Base-by-base conservation (phyloP, 345 rosid genomes). In the Salix viminalis region DNA sequence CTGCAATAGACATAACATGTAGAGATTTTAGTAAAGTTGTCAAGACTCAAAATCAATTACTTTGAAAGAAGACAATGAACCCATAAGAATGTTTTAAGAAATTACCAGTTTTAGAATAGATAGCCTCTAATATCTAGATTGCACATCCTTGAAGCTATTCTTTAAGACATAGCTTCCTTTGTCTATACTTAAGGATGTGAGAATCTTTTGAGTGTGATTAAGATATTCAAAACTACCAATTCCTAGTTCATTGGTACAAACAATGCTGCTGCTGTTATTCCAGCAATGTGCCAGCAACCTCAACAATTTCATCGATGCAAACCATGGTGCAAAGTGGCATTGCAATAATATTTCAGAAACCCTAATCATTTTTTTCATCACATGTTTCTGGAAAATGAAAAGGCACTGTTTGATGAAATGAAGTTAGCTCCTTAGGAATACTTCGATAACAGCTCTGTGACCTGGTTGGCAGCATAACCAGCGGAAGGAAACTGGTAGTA, bases 1-100 rank as follows among this genome's bases (percentile, higher is more conserved):
- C 99, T 96, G 92, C 85, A 85, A 71, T 16, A 79, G 73, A 75
- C 15, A 73, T 30, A 32, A 37, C 0, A 44, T 13, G 28, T 65
- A 41, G 30, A 70, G 60, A 75, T 39, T 79, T 54, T 50, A 69
- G 37, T 34, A 52, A 75, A 32, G 7, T 58, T 52, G 12, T n/a
- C 32, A 5, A n/a, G 19, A 21, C n/a, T 48, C 26, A 14, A 48
- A 1, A 65, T 46, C 60, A 32, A 42, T 46, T 61, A n/a, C 69
- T 72, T 36, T 15, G 8, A 37, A 74, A 7, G 1, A 60, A 14
- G 15, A 19, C 21, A 71, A 61, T 41, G 58, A 23, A 26, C 10
- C 23, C 64, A 23, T 6, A 23, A 2, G 12, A 4, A 44, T 69
- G 23, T 42, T 69, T 69, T 7, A 69, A 44, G 34, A 44, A 69